phyloP scores from a whole-genome alignment of 495 filamentous ascomycete species.

The Bacidia rubella region DNA sequence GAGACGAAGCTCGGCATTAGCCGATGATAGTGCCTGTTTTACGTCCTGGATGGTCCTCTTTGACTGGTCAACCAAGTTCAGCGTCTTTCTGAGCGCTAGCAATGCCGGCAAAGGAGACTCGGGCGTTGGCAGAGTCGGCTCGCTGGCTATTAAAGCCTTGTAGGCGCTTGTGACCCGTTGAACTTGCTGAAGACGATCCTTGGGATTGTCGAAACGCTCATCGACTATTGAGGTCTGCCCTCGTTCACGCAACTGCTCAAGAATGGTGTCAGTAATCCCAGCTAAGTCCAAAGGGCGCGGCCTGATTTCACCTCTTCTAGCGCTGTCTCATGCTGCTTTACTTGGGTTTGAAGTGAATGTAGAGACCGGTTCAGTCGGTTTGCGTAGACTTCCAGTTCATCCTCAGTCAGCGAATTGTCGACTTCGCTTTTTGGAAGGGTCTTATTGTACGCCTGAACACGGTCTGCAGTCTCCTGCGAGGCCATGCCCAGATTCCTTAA shows the following conservation, averaged over 20 bases:
- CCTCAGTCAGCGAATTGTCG: background rate
- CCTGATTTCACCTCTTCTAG: constrained; percentile 34
- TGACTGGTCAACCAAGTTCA: constrained; percentile 48
- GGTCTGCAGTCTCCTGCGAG: background rate
- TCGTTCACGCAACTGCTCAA: constrained; percentile 29
- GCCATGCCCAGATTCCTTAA: background rate
- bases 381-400: constrained; percentile 20
- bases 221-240: constrained; percentile 20
- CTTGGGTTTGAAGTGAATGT: constrained; percentile 46
- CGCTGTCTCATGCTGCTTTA: constrained; percentile 50
- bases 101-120: constrained; percentile 59
- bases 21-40: constrained; percentile 36
- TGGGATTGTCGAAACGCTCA: constrained; percentile 28
- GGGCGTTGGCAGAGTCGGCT: constrained; percentile 49
- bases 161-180: constrained; percentile 49
- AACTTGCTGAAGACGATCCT: constrained; percentile 37
- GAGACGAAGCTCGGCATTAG: constrained; percentile 39
- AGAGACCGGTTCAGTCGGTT: constrained; percentile 50
- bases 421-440: background rate
- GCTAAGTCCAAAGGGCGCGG: constrained; percentile 2
- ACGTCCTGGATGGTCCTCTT: constrained; percentile 44
- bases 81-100: constrained; percentile 51
- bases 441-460: background rate
- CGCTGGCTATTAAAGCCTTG: constrained; percentile 40
- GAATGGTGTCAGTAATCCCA: background rate